Evolutionary conservation across 2,329 filamentous ascomycete genomes (phyloP).

Genomic region (Huntiella moniliformis): DNA sequence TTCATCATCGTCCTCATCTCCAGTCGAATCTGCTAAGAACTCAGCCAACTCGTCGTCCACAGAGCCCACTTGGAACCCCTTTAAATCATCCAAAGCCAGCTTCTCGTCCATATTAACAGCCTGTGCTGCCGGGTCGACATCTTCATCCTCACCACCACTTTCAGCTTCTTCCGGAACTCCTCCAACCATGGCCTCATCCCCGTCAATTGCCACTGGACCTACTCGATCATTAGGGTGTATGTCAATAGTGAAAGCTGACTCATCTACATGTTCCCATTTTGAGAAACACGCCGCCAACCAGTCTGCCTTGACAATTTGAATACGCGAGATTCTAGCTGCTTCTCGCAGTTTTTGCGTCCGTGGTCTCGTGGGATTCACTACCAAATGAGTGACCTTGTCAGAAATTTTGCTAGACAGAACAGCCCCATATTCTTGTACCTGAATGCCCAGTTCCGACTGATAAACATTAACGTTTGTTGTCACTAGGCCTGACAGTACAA

Average conservation of each 20-base stretch:
- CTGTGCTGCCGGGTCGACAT: conserved; percentile 14
- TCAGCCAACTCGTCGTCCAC: conserved; percentile 58
- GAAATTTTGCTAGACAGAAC: conserved; percentile 37
- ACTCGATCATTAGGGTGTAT: conserved; percentile 42
- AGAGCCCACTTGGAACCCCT: conserved; percentile 40
- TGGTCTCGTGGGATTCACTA: conserved; percentile 49
- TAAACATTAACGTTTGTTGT: conserved; percentile 64
- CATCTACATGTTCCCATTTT: conserved; percentile 65
- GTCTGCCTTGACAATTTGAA: conserved; percentile 80
- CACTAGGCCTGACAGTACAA: conserved; percentile 83
- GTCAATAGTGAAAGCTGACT: conserved; percentile 59
- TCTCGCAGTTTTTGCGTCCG: conserved; percentile 83
- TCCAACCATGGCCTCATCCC: conserved; percentile 12
- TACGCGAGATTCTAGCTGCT: conserved; percentile 57
- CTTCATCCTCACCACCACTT: conserved; percentile 17
- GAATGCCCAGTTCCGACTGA: conserved; percentile 69
- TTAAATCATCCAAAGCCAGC: conserved; percentile 34
- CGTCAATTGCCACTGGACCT: conserved; percentile 15
- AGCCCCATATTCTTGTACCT: conserved; percentile 74
- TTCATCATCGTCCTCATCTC: conserved; percentile 16
- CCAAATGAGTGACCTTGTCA: conserved; percentile 51
- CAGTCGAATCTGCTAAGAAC: conserved; percentile 41
- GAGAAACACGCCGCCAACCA: conserved; percentile 78
- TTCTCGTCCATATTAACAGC: conserved; percentile 20
- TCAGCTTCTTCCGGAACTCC: conserved; percentile 13